Percentiles rank a stretch among this genome's conserved stretches.
These are phyloP conservation scores for sunflower (Helianthus annuus) DNA, from an alignment of 129 eudicot species.

Conservation along the genomic window DNA sequence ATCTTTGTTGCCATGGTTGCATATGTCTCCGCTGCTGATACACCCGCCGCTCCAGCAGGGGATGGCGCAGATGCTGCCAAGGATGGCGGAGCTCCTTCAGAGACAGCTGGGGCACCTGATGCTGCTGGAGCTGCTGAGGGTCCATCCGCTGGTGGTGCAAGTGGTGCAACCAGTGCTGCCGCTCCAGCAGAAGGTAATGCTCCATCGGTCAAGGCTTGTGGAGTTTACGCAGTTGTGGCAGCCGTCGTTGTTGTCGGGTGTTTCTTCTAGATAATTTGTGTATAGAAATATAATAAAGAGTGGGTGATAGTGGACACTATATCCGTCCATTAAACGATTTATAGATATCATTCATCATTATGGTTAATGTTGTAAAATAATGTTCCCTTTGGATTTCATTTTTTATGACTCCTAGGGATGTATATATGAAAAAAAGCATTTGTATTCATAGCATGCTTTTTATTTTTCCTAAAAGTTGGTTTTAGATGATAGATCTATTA, in stretches of 20 bases:
- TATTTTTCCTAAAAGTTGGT: background rate
- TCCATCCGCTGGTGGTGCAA: slow-evolving; percentile 27
- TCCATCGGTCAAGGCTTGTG: slow-evolving; percentile 27
- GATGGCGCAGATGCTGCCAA: slow-evolving; percentile 7
- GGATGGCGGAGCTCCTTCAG: slow-evolving; percentile 23
- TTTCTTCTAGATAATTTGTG: slow-evolving; percentile 38
- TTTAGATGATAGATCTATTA: background rate
- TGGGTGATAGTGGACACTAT: slow-evolving; percentile 25
- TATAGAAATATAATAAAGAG: slow-evolving; percentile 24
- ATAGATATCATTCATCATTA: slow-evolving; percentile 19
- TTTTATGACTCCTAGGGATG: slow-evolving; percentile 34
- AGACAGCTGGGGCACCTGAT: slow-evolving; percentile 8
- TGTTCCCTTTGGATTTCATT: slow-evolving; percentile 27
- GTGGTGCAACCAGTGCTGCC: slow-evolving; percentile 29
- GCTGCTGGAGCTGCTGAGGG: slow-evolving; percentile 28
- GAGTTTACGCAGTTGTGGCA: slow-evolving; percentile 26
- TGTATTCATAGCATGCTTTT: slow-evolving; percentile 17
- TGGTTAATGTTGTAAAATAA: slow-evolving; percentile 33
- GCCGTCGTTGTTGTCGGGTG: slow-evolving; percentile 28
- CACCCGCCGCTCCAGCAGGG: slow-evolving; percentile 25
- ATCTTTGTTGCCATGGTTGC: slow-evolving; percentile 41
- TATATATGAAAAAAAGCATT: slow-evolving; percentile 26
- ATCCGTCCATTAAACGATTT: slow-evolving; percentile 29
- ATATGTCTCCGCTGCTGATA: slow-evolving; percentile 43
- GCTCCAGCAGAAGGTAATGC: slow-evolving; percentile 22